Conservation (phyloP, 2,329 filamentous ascomycete genomes). For the Cladosporium sp. region DNA sequence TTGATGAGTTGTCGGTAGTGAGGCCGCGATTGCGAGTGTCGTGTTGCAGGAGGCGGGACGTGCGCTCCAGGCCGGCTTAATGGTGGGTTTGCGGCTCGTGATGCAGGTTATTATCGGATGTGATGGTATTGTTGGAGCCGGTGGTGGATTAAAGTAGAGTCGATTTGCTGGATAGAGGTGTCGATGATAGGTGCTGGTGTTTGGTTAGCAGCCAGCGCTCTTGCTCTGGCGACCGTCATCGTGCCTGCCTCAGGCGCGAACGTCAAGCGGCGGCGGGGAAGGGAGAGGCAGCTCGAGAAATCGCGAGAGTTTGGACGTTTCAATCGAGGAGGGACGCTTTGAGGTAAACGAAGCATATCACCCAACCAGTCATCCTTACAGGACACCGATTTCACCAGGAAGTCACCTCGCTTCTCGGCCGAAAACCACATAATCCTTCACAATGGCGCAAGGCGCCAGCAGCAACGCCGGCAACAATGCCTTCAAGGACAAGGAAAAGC, state of each 20-base stretch:
- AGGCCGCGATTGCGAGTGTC: background rate
- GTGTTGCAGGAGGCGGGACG: background rate
- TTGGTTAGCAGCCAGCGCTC: too few relatives aligned
- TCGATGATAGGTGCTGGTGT: too few relatives aligned
- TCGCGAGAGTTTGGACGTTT: background rate
- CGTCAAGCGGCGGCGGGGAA: too few relatives aligned
- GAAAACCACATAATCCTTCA: conserved; percentile 8
- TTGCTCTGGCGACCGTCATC: too few relatives aligned
- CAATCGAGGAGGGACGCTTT: background rate
- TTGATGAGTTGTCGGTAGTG: background rate
- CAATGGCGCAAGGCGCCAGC: conserved; percentile 39
- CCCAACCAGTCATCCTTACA: background rate
- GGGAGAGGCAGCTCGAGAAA: background rate
- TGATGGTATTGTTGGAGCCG: background rate
- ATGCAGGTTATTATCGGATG: background rate
- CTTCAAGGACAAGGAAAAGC: conserved; percentile 94
- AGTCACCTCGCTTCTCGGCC: background rate
- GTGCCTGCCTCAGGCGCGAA: background rate
- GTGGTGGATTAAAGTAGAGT: background rate
- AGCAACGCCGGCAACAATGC: conserved; percentile 56
- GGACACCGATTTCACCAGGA: background rate
- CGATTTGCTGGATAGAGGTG: too few relatives aligned
- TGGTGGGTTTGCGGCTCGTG: background rate
- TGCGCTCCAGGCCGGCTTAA: too few relatives aligned
- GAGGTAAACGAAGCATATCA: background rate